A percentile compares a stretch with the other conserved stretches of the same genome.
Conservation (phyloP, 345 rosid species). For the Heritiera fomes region DNA sequence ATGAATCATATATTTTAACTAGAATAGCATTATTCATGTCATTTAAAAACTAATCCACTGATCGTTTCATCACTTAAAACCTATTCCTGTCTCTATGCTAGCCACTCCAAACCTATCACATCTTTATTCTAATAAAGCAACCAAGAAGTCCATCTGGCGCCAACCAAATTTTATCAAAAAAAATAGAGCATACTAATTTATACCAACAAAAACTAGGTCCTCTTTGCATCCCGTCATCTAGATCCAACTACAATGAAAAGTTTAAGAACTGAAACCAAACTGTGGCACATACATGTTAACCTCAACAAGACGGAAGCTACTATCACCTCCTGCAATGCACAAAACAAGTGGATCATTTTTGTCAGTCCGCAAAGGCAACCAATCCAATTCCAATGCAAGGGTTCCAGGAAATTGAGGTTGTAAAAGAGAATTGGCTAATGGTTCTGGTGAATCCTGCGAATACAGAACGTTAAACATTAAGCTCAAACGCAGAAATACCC, state of each 20-base stretch:
- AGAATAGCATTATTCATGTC: neutral
- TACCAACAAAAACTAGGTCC: neutral
- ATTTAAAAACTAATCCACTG: conserved; percentile 21
- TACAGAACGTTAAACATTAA: conserved; percentile 19
- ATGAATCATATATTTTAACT: conserved; percentile 13
- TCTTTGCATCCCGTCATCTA: neutral
- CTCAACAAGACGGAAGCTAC: conserved; percentile 91
- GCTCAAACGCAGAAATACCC: neutral
- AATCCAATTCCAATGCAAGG: conserved; percentile 93
- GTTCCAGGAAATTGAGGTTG: conserved; percentile 98
- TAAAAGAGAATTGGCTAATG: conserved; percentile 91
- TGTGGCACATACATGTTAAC: conserved; percentile 64
- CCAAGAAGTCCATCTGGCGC: neutral
- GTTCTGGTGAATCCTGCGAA: conserved; percentile 89
- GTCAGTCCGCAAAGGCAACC: conserved; percentile 81
- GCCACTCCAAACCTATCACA: conserved; percentile 10
- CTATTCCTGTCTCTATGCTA: neutral
- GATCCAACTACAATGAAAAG: neutral
- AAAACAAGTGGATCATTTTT: conserved; percentile 83
- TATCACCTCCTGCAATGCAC: conserved; percentile 96
- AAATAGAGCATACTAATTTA: neutral
- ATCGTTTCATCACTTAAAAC: neutral
- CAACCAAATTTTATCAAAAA: conserved; percentile 1
- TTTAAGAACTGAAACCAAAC: conserved; percentile 8
- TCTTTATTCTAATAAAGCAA: conserved; percentile 19